Base-by-base conservation (phyloP, 2,329 filamentous ascomycete species). In the Curvularia lunata region DNA sequence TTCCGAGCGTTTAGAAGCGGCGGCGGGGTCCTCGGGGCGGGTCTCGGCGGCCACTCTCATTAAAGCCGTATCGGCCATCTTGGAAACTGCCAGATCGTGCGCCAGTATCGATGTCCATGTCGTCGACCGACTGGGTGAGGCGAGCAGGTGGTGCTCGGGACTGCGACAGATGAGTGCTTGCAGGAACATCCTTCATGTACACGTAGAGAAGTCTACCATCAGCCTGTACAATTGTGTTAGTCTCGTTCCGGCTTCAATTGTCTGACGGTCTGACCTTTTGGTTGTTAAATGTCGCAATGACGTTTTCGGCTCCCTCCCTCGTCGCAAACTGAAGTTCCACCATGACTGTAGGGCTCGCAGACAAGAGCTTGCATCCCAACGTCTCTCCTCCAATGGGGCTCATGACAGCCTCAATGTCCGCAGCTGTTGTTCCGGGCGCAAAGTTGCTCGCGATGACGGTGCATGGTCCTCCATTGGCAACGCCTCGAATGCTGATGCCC, bases 331-430 rank as follows among this genome's bases (percentile, higher is more conserved):
- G 82, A 72, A 95, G 86, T 78, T 95, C 91, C 21, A 89, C 89
- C 70, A 92, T 88, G 50, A 95, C 86, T 4, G 89, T 88, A 0
- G 91, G 91, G 27, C 80, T 79, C 4, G 87, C 83, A 71, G 88
- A 87, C 55, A 92, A 77, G 38, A 95, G 79, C 34, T 82, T 84
- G 78, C 91, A 94, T 68, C 84, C 86, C 23, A 84, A 71, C 68
- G 92, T 65, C 59, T 88, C 82, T 30, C 84, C 84, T 38, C 89
- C 90, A n/a, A 91, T 80, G 0, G 87, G 86, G n/a, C 83, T 85
- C 86, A 95, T 88, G 55, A 91, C 91, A 67, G 88, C 90, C 80
- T 92, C 90, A 58, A 95, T 91, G 70, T 95, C 91, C 28, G 89
- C 90, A 1, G 88, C 89, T 6, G 91, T 92, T 0, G 91, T 95